Base-by-base conservation (phyloP, 768 basidiomycete species). In the Hortiboletus flavorubellus region DNA sequence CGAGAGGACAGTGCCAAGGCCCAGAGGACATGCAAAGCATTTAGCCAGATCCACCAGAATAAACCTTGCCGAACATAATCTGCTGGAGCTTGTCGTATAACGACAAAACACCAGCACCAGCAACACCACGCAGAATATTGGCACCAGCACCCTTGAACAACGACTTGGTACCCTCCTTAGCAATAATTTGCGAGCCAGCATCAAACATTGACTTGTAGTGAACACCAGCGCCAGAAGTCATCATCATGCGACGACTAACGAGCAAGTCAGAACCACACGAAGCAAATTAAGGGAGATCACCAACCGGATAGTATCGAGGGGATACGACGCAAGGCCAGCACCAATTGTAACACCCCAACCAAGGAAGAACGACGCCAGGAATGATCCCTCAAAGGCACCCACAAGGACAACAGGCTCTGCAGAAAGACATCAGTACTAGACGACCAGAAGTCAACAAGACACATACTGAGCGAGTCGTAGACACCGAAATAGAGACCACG, bases 181-280 rank as follows among this genome's bases (percentile, higher is more conserved):
- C 86, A 66, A 98, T 68, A 71, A 99, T 98, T 75, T 97, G 93
- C 31, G 89, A 82, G 58, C 86, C 93, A 70, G 95, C 95, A 69
- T 98, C 95, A 75, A 96, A 89, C 94, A 98, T 98, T 65, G 91
- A 92, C 83, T 95, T 96, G 88, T 98, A 98, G 87, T 98, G 94
- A 58, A 89, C 85, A 67, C 84, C 83, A 67, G 85, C 88, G 66
- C 96, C 97, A 23, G 96, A 98, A 37, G 97, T 98, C 96, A 98
- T 98, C 97, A 99, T 99, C 97, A 99, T 99, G 66, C 97, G 93
- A 88, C 97, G 95, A 88, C 96, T 95, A 65, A 62, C 71, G 12
- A 67, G 21, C 67, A 64, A 58, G 49, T 54, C 49, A 52, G 54
- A 23, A 38, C 21, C 4, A 46, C n/a, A 23, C 26, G 46, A 5